A percentile compares a stretch with the other conserved stretches of the same genome.
phyloP scores from a whole-genome alignment of 257 asterid genomes.

The Solanum sitiens region DNA sequence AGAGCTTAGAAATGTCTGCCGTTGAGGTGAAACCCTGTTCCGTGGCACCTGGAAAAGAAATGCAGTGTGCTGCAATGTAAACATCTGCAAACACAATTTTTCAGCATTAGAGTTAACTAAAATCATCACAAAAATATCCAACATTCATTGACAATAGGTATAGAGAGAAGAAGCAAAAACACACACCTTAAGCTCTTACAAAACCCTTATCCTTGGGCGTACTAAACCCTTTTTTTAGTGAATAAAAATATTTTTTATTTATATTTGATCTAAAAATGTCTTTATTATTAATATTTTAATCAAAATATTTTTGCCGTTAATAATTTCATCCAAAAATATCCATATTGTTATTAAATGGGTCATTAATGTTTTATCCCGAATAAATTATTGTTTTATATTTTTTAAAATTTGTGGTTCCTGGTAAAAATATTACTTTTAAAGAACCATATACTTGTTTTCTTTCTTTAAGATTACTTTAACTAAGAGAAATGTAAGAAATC shows the following conservation, averaged over 20 bases:
- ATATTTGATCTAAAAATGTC: not conserved
- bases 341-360: too few relatives aligned
- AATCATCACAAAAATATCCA: not conserved
- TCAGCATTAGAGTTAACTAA: not conserved
- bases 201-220: not conserved
- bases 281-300: too few relatives aligned
- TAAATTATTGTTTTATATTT: too few relatives aligned
- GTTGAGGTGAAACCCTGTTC: not conserved
- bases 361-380: not conserved
- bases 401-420: not conserved
- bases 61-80: conserved; percentile 20
- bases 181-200: not conserved
- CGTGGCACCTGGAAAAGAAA: conserved; percentile 14
- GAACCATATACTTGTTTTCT: not conserved
- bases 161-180: not conserved
- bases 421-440: too few relatives aligned
- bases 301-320: too few relatives aligned
- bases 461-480: not conserved
- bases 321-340: too few relatives aligned
- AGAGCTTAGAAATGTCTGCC: not conserved
- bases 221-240: not conserved
- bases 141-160: not conserved
- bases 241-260: too few relatives aligned
- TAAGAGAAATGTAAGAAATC: not conserved
- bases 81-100: conserved; percentile 21